Base-by-base conservation (phyloP, 345 rosid genomes). In the Gossypium bickii region DNA sequence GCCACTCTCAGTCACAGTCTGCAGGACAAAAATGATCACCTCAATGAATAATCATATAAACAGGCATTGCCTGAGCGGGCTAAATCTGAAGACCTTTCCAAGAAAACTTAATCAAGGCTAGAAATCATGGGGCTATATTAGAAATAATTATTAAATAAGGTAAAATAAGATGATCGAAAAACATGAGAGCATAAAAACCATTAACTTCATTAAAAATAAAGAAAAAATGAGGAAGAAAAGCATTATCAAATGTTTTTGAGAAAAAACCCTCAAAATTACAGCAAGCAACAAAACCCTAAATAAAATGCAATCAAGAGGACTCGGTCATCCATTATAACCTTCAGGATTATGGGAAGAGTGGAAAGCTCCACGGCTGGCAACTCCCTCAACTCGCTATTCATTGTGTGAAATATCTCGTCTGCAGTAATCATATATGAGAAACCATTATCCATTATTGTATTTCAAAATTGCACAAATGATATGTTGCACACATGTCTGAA, bases 341-440 rank as follows among this genome's bases (percentile, higher is more conserved):
- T 96, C 70, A 92, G 91, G 73, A 96, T 83, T 75, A 90, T 78
- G 67, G 95, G 97, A 77, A 96, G 98, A 43, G 94, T 86, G 65
- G 97, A 85, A 82, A 93, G 95, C 80, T 96, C 98, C 75, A 96
- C 89, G 1, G 91, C 84, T 68, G 99, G 99, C 82, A 96, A 85
- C 80, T 96, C 99, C 84, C 92, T 89, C 85, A 96, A 82, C 70
- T 90, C 97, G 67, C 93, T 93, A 76, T 85, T 89, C 79, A 87
- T 78, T 78, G 84, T 83, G 78, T 89, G 98, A 85, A 89, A 93
- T 63, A 93, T 83, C 78, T 93, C 96, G 43, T 71, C 99, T 93
- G 88, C 80, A 83, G 70, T 66, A 11, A 73, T 48, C 22, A 68
- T 25, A 20, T 11, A 22, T 2, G 11, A 67, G 18, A 45, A 1